Conservation (phyloP, 1,139 yeast species). For the Saccharomyces hybrid region DNA sequence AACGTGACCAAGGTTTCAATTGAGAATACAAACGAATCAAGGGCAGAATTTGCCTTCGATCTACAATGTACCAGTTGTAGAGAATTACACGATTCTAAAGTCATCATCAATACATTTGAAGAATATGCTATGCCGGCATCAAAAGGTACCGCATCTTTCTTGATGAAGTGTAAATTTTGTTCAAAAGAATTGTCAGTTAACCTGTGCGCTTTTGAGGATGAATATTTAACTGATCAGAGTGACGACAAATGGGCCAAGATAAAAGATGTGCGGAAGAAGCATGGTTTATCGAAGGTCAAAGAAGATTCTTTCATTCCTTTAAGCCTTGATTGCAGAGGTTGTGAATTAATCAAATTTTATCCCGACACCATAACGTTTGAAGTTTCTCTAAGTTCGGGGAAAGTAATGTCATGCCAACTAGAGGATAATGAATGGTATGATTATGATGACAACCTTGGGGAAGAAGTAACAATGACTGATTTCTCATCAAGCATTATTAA, state of each 20-base stretch:
- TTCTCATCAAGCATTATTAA: slow-evolving; percentile 49
- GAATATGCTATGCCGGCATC: slow-evolving; percentile 53
- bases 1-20: slow-evolving; percentile 36
- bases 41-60: slow-evolving; percentile 68
- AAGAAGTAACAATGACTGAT: slow-evolving; percentile 76
- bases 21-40: slow-evolving; percentile 49
- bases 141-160: slow-evolving; percentile 78
- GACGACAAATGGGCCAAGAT: slow-evolving; percentile 17
- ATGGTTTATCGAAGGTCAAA: slow-evolving; percentile 29
- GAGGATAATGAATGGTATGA: slow-evolving; percentile 87
- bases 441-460: slow-evolving; percentile 77
- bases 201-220: slow-evolving; percentile 22
- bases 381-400: slow-evolving; percentile 24
- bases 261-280: slow-evolving; percentile 23
- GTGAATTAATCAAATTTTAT: slow-evolving; percentile 61
- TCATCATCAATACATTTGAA: slow-evolving; percentile 59
- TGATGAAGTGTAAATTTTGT: slow-evolving; percentile 55
- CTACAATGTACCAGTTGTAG: slow-evolving; percentile 76
- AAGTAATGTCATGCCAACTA: slow-evolving; percentile 45
- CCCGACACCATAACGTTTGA: slow-evolving; percentile 37
- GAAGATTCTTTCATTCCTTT: slow-evolving; percentile 42
- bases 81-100: slow-evolving; percentile 67
- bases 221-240: slow-evolving; percentile 11
- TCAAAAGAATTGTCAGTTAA: slow-evolving; percentile 27
- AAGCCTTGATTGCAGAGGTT: slow-evolving; percentile 79